Evolutionary conservation across 2,329 filamentous ascomycete genomes (phyloP), one percentile per base, ranked within the genome.

Genomic region (Cadophora luteo-olivacea): DNA sequence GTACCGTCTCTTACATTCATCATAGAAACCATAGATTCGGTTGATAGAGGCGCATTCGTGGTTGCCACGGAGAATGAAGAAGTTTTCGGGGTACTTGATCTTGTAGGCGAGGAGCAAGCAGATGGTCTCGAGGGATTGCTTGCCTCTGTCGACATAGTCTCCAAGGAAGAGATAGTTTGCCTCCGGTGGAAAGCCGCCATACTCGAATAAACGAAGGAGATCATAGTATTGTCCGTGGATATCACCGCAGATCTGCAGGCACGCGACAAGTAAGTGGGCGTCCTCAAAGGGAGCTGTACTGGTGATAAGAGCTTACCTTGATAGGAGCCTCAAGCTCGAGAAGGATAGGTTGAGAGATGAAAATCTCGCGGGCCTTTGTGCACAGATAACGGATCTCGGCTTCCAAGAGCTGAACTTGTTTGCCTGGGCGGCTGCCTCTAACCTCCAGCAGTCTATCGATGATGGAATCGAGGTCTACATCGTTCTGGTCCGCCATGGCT

Each of bases 161-260:
- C 96, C 96, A 62, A 99, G 92, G 87, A 99, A 99, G 77, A 99
- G 93, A 83, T 98, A 99, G 86, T 99, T 99, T 78, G 96, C 94
- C 84, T 98, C 94, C 16, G 96, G 96, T 67, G 96, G 96, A 84
- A 99, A 98, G 73, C 96, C 96, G 76, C 96, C 95, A 80, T 97
- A 97, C 83, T 99, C 96, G 82, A 99, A 99, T 70, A 99, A 87
- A 79, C 96, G 93, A 75, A 99, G 87, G 71, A 99, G 88, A 82
- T 99, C 96, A 82, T 97, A 97, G 85, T 99, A 99, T 85, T 99
- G 96, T 75, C 96, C 96, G 82, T 98, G 96, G 76, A 99, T 98
- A 84, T 98, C 96, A 83, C 96, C 96, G 82, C 95, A 98, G 79
- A 99, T 99, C 96, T 99, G 63, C 24, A 65, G 49, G 45, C 64